Conservation (phyloP, 1,284 basidiomycete species). For the Coniferiporia weirii region DNA sequence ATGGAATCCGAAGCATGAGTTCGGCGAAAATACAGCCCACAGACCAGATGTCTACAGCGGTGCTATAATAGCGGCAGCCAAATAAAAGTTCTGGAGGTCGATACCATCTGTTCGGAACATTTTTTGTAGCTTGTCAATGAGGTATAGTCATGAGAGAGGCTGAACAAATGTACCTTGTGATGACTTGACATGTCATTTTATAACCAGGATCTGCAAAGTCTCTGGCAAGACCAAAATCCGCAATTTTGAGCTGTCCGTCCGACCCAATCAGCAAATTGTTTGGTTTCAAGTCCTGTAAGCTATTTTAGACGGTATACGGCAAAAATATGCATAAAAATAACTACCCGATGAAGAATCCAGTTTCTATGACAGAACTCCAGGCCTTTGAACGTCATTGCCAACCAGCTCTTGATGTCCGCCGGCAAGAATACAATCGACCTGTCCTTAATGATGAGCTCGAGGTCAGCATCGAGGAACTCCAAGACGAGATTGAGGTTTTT, state of each 20-base stretch:
- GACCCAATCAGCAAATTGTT: conserved; percentile 96
- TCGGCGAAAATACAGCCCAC: conserved; percentile 96
- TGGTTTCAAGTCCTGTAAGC: conserved; percentile 87
- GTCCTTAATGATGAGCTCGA: conserved; percentile 97
- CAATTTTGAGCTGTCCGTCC: conserved; percentile 91
- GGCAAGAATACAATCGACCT: conserved; percentile 86
- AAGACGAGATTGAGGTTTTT: conserved; percentile 96
- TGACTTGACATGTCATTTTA: conserved; percentile 98
- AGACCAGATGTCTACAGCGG: conserved; percentile 90
- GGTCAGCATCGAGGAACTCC: conserved; percentile 95
- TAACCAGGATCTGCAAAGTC: conserved; percentile 91
- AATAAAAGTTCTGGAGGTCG: conserved; percentile 92
- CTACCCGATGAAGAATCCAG: conserved; percentile 88
- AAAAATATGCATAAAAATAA: conserved; percentile 23
- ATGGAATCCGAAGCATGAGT: conserved; percentile 91
- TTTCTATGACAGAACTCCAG: conserved; percentile 97
- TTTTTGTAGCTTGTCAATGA: not conserved
- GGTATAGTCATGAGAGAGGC: not conserved
- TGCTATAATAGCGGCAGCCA: conserved; percentile 83
- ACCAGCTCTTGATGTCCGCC: conserved; percentile 98
- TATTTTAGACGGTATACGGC: not conserved
- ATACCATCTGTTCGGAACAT: conserved; percentile 75
- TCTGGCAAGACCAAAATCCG: conserved; percentile 97
- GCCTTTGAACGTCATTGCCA: conserved; percentile 95
- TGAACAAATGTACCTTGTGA: conserved; percentile 58